Conservation (phyloP, 148 eudicot species). For the Nepenthes gracilis region DNA sequence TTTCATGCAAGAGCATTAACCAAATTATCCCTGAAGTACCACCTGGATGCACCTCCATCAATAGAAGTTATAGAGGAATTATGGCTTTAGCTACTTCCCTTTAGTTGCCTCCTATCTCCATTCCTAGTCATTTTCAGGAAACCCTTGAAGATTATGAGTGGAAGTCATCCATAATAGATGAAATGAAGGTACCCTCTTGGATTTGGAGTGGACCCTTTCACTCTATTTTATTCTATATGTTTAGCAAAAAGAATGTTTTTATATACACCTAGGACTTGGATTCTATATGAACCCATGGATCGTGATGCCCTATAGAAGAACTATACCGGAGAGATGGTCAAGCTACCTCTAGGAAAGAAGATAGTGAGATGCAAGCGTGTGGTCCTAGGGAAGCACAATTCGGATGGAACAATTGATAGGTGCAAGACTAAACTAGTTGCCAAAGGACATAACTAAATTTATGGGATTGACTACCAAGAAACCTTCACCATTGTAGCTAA, state of each 20-base stretch:
- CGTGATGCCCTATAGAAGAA: neutral
- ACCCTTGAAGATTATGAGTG: neutral
- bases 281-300: too few species aligned
- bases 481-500: neutral
- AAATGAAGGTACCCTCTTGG: slow-evolving; percentile 2
- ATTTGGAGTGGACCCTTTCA: slow-evolving; percentile 3
- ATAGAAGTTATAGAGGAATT: too few species aligned
- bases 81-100: too few species aligned
- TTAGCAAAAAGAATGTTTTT: slow-evolving; percentile 6
- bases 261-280: neutral
- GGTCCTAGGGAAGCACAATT: neutral
- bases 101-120: neutral
- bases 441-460: neutral
- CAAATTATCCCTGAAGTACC: too few species aligned
- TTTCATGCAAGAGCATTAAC: too few species aligned
- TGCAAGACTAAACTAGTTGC: neutral
- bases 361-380: neutral
- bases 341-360: neutral
- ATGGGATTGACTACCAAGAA: neutral
- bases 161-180: neutral
- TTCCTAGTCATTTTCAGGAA: neutral
- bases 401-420: neutral
- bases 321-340: neutral
- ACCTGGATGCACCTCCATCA: too few species aligned
- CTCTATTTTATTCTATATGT: slow-evolving; percentile 4